Percentiles rank a stretch among this genome's conserved stretches.
Conservation (phyloP, 2,329 filamentous ascomycete species). For the Diaporthe velutina region DNA sequence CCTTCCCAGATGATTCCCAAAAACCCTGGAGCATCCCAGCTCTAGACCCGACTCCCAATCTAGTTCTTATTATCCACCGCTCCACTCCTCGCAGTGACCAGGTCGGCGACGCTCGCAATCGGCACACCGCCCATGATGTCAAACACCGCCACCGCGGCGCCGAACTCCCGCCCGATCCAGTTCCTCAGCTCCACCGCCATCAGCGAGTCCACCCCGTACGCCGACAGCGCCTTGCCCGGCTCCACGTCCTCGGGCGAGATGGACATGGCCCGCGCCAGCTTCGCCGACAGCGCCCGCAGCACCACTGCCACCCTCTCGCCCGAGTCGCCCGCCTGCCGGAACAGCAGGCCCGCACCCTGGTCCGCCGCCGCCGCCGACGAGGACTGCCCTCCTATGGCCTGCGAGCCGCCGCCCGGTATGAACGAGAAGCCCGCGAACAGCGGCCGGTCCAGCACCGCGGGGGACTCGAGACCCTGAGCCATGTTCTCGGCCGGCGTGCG, state of each 20-base stretch:
- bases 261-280: slow-evolving; percentile 50
- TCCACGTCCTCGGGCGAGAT: slow-evolving; percentile 49
- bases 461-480: slow-evolving; percentile 28
- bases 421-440: slow-evolving; percentile 38
- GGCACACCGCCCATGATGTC: slow-evolving; percentile 49
- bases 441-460: slow-evolving; percentile 36
- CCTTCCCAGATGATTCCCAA: neutral
- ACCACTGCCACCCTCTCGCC: slow-evolving; percentile 40
- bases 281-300: slow-evolving; percentile 44
- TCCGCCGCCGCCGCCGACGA: slow-evolving; percentile 32
- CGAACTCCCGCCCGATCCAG: slow-evolving; percentile 53
- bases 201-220: slow-evolving; percentile 56
- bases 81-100: slow-evolving; percentile 28
- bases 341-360: slow-evolving; percentile 38
- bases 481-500: slow-evolving; percentile 42
- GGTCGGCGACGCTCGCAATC: slow-evolving; percentile 20
- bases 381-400: neutral
- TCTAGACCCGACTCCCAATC: slow-evolving; percentile 4
- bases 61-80: slow-evolving; percentile 15
- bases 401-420: neutral
- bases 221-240: slow-evolving; percentile 45
- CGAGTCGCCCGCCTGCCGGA: slow-evolving; percentile 30
- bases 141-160: slow-evolving; percentile 51
- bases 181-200: slow-evolving; percentile 59
- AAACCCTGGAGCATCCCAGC: slow-evolving; percentile 6